A percentile compares a stretch with the other conserved stretches of the same genome.
phyloP scores from a whole-genome alignment of 2,329 filamentous ascomycete species.

The Colletotrichum liaoningense region DNA sequence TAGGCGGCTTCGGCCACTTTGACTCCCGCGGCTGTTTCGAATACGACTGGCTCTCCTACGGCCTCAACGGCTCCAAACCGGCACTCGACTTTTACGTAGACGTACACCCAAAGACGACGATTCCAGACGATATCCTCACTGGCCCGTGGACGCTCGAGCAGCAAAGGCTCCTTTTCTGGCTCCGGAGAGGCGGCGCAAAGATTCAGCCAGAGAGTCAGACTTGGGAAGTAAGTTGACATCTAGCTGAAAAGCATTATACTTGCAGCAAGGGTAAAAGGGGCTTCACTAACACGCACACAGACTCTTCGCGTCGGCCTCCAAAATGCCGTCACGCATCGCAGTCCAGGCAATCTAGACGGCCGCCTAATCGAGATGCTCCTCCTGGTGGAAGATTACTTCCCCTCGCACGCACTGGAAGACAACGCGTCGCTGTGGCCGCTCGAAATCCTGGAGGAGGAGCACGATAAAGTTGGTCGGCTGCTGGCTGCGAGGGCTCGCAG shows the following conservation, averaged over 20 bases:
- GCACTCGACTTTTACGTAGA: constrained; percentile 41
- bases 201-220: constrained; percentile 44
- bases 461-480: constrained; percentile 18
- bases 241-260: not conserved
- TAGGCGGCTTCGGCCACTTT: constrained; percentile 44
- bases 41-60: constrained; percentile 44
- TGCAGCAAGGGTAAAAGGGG: constrained; percentile 40
- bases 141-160: constrained; percentile 55
- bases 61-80: constrained; percentile 14
- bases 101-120: constrained; percentile 51
- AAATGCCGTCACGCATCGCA: constrained; percentile 28
- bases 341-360: constrained; percentile 20
- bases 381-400: constrained; percentile 25
- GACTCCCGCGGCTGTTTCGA: constrained; percentile 50
- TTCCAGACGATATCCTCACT: constrained; percentile 53
- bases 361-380: constrained; percentile 28
- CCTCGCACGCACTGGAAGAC: not conserved
- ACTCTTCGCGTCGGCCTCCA: constrained; percentile 24
- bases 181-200: constrained; percentile 52
- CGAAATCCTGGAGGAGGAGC: constrained; percentile 25
- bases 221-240: constrained; percentile 49
- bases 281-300: not conserved
- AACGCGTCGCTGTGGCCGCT: constrained; percentile 23
- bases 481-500: constrained; percentile 14
- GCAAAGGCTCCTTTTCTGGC: constrained; percentile 58